Evolutionary conservation across 495 filamentous ascomycete genomes (phyloP).

Genomic region (Rhypophila decipiens): DNA sequence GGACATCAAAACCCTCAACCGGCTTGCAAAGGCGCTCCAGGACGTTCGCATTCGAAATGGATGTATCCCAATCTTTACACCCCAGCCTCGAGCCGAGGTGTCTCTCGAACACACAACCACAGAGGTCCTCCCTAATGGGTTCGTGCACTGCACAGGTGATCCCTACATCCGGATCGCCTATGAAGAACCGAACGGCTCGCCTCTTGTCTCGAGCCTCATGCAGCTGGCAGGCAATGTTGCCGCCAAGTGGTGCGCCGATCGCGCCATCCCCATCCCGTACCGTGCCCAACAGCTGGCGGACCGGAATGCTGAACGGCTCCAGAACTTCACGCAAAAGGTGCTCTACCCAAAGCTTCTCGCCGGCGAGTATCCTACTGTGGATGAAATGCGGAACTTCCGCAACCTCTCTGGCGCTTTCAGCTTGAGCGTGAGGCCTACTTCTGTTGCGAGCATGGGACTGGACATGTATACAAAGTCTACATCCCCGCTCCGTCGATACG

Average conservation of each 20-base stretch:
- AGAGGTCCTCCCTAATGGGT: conserved; percentile 7
- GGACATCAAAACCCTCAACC: conserved; percentile 28
- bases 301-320: conserved; percentile 33
- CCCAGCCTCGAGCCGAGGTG: conserved; percentile 25
- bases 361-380: conserved; percentile 49
- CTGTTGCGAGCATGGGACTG: conserved; percentile 56
- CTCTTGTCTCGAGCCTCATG: conserved; percentile 56
- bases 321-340: conserved; percentile 41
- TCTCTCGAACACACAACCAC: conserved; percentile 21
- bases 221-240: conserved; percentile 66
- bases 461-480: conserved; percentile 74
- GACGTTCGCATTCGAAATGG: conserved; percentile 28
- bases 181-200: conserved; percentile 7
- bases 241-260: conserved; percentile 65
- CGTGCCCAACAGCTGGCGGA: conserved; percentile 59
- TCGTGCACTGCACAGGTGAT: conserved; percentile 24
- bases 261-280: conserved; percentile 74
- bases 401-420: conserved; percentile 45
- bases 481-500: conserved; percentile 76
- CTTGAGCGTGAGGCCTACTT: conserved; percentile 44
- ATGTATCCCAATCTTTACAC: conserved; percentile 29
- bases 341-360: conserved; percentile 45
- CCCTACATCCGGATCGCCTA: conserved; percentile 37
- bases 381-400: conserved; percentile 58
- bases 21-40: conserved; percentile 31